A percentile compares a stretch with the other conserved stretches of the same genome.
Conservation (phyloP, 768 basidiomycete species). For the Suillus ampliporus region DNA sequence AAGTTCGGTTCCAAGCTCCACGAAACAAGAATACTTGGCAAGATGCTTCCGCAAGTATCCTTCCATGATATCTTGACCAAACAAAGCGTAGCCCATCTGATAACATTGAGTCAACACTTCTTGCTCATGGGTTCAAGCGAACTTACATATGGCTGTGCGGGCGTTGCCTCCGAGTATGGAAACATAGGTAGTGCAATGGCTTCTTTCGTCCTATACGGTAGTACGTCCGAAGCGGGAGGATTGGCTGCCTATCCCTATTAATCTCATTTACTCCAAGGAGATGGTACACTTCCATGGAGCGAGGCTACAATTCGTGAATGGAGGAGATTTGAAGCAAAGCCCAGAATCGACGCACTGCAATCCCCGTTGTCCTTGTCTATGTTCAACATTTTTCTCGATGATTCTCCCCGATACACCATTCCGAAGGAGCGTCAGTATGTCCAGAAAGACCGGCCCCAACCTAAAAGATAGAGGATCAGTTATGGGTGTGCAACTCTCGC, state of each 20-base stretch:
- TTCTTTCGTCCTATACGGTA: slow-evolving; percentile 1
- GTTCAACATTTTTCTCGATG: slow-evolving; percentile 18
- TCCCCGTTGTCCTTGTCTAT: slow-evolving; percentile 15
- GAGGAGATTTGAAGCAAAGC: slow-evolving; percentile 8
- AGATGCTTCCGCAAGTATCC: slow-evolving; percentile 43
- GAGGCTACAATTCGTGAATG: slow-evolving; percentile 26
- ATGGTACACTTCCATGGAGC: slow-evolving; percentile 35
- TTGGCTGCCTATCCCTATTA: background rate
- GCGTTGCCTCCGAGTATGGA: background rate
- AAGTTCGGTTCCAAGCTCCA: slow-evolving; percentile 44
- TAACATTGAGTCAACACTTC: background rate
- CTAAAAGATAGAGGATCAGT: slow-evolving; percentile 7
- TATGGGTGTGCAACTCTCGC: no score
- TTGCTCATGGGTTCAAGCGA: background rate
- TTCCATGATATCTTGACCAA: slow-evolving; percentile 31
- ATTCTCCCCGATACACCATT: slow-evolving; percentile 32
- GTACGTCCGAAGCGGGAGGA: slow-evolving; percentile 6
- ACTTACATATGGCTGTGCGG: slow-evolving; percentile 11
- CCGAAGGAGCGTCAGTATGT: slow-evolving; percentile 26
- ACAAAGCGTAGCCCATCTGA: background rate
- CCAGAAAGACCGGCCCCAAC: slow-evolving; percentile 29
- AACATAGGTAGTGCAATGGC: slow-evolving; percentile 4
- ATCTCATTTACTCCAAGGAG: slow-evolving; percentile 30
- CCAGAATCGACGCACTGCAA: slow-evolving; percentile 9
- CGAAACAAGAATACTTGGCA: slow-evolving; percentile 27